Conservation (phyloP, 106 monocot species). For the Dioscorea zingiberensis region DNA sequence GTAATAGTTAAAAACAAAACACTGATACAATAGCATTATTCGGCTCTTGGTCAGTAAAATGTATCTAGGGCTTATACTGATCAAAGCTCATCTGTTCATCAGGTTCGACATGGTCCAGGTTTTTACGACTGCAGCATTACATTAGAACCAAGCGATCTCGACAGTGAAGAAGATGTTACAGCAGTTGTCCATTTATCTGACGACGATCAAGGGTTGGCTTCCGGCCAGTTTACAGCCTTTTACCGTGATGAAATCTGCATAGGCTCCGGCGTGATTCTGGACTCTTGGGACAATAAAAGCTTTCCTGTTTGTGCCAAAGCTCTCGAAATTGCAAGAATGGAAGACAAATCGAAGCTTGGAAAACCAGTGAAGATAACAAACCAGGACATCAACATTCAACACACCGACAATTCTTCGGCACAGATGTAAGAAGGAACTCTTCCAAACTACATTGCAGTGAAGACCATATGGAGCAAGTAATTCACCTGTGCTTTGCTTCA, state of each 20-base stretch:
- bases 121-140: conserved; percentile 71
- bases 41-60: conserved; percentile 4
- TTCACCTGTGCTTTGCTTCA: no score
- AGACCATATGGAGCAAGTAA: no score
- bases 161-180: conserved; percentile 20
- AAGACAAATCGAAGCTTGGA: conserved; percentile 77
- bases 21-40: no score
- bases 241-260: conserved; percentile 57
- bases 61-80: no score
- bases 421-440: no score
- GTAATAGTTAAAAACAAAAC: no score
- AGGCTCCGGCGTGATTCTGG: conserved; percentile 87
- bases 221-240: conserved; percentile 92
- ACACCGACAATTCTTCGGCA: no score
- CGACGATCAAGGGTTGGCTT: conserved; percentile 96
- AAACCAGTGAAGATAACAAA: conserved; percentile 81
- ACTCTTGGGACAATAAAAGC: conserved; percentile 53
- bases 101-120: conserved; percentile 87
- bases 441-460: no score
- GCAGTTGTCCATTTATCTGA: conserved; percentile 63
- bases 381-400: conserved; percentile 1
- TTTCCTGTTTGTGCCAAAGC: conserved; percentile 80
- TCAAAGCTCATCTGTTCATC: conserved; percentile 11
- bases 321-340: conserved; percentile 64
- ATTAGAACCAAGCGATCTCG: conserved; percentile 15